Percentiles rank a stretch among this genome's conserved stretches.
Conservation (phyloP, 306 rosid species). For the Sphenostylis stenocarpa region DNA sequence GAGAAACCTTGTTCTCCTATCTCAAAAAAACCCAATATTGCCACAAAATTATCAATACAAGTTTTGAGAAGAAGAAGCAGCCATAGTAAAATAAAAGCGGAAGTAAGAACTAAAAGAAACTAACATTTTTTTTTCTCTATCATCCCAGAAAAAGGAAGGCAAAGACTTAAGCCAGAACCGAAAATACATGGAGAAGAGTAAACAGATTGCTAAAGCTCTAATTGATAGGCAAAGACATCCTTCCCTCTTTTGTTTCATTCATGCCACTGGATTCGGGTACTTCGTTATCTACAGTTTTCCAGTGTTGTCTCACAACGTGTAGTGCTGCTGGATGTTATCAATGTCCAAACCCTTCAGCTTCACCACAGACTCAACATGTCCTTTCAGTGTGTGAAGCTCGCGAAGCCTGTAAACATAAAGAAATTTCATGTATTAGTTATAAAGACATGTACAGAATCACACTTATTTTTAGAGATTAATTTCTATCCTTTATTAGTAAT, state of each 20-base stretch:
- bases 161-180: constrained; percentile 42
- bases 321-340: constrained; percentile 94
- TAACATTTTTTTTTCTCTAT: constrained; percentile 35
- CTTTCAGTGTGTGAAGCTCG: constrained; percentile 91
- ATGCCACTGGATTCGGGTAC: constrained; percentile 24
- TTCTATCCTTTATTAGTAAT: not conserved
- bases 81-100: constrained; percentile 8
- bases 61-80: constrained; percentile 19
- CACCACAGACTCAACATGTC: constrained; percentile 97
- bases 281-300: constrained; percentile 32
- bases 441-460: not conserved
- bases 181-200: constrained; percentile 34
- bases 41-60: constrained; percentile 15
- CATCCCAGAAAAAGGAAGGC: constrained; percentile 35
- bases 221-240: constrained; percentile 28
- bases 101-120: constrained; percentile 26
- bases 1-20: constrained; percentile 23
- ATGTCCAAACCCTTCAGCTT: constrained; percentile 96
- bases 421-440: not conserved
- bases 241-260: constrained; percentile 24
- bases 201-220: constrained; percentile 37
- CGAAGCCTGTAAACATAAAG: constrained; percentile 67
- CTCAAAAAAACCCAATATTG: constrained; percentile 26
- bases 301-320: constrained; percentile 65
- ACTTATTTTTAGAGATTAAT: not conserved